phyloP scores from a whole-genome alignment of 192 early-diverging fungal genomes.

The Podila horticola region DNA sequence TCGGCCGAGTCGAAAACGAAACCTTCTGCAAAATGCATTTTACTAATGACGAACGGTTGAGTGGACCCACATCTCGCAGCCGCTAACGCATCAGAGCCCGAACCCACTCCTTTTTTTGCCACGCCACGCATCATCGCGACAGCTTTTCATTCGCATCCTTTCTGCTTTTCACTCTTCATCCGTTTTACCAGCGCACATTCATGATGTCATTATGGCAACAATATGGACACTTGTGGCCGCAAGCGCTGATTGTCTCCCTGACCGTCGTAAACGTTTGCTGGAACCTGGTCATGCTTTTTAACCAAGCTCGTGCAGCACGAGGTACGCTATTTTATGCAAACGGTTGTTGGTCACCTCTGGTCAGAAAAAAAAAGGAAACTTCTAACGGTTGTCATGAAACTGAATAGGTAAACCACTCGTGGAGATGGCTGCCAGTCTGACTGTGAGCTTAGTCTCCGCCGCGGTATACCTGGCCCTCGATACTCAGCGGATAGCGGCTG shows the following conservation, averaged over 20 bases:
- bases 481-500: not conserved
- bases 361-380: not conserved
- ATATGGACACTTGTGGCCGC: not conserved
- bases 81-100: too few relatives aligned
- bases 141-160: not conserved
- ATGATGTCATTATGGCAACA: not conserved
- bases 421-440: not conserved
- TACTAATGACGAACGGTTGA: too few relatives aligned
- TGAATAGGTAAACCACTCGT: too few relatives aligned
- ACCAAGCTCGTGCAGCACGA: not conserved
- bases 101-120: too few relatives aligned
- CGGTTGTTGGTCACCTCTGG: not conserved
- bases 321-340: not conserved
- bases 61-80: too few relatives aligned
- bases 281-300: not conserved
- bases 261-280: not conserved
- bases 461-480: not conserved
- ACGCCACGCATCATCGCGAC: too few relatives aligned
- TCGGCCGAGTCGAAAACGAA: too few relatives aligned
- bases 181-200: not conserved
- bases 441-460: not conserved
- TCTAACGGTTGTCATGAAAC: not conserved
- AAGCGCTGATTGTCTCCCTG: not conserved
- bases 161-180: not conserved
- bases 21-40: too few relatives aligned